phyloP scores from a whole-genome alignment of 257 asterid species.

The Solanum okadae region DNA sequence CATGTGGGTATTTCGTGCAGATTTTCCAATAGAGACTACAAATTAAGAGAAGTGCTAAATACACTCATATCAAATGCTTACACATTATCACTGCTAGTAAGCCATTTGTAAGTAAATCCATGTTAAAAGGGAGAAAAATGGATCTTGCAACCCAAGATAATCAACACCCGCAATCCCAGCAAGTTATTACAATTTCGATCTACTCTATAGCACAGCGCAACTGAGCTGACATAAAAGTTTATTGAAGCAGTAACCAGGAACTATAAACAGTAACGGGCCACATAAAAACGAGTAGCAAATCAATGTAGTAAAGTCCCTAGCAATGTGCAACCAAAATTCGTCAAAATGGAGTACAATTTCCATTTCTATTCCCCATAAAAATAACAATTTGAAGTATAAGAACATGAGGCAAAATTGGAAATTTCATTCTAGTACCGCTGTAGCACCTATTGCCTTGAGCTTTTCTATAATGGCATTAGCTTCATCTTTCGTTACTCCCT shows the following conservation, averaged over 20 bases:
- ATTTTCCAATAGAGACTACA: neutral
- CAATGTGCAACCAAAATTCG: neutral
- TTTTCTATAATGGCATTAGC: slow-evolving; percentile 61
- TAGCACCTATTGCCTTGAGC: slow-evolving; percentile 77
- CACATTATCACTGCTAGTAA: neutral
- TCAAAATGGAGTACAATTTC: neutral
- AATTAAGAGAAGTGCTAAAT: neutral
- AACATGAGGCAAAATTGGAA: neutral
- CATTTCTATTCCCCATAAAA: neutral
- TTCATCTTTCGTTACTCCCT: slow-evolving; percentile 64
- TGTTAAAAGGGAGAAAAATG: neutral
- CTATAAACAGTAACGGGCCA: neutral
- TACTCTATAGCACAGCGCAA: neutral
- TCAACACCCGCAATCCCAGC: neutral
- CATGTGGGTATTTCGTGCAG: neutral
- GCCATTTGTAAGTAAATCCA: neutral
- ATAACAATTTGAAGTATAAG: neutral
- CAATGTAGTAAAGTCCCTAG: neutral
- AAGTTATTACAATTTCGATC: neutral
- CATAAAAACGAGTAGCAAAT: neutral
- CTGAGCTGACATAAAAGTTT: neutral
- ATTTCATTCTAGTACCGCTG: slow-evolving; percentile 55
- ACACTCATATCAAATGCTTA: neutral
- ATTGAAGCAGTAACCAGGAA: neutral
- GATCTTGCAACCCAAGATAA: neutral